phyloP scores from a whole-genome alignment of 2,329 filamentous ascomycete genomes.

The Phialemoniopsis sp. region DNA sequence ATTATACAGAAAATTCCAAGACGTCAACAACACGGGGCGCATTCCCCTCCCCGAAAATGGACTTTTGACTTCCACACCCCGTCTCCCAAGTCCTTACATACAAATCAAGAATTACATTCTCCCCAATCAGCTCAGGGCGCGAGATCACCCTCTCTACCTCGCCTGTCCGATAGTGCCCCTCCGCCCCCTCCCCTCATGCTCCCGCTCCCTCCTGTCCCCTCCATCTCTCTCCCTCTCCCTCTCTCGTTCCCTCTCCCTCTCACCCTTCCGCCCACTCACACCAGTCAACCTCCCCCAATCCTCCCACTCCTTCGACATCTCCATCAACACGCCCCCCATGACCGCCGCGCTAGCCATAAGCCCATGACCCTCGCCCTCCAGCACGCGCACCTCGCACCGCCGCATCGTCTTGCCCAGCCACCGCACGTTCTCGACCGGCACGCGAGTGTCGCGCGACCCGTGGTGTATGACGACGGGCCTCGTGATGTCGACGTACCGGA shows the following conservation, averaged over 20 bases:
- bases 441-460: conserved; percentile 82
- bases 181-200: conserved; percentile 16
- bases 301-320: conserved; percentile 92
- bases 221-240: neutral
- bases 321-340: conserved; percentile 91
- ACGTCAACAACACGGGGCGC: too few species aligned
- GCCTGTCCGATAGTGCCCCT: conserved; percentile 19
- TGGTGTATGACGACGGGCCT: conserved; percentile 91
- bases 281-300: conserved; percentile 69
- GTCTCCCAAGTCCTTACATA: too few species aligned
- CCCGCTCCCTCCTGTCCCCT: conserved; percentile 3
- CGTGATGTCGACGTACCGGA: conserved; percentile 94
- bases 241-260: neutral
- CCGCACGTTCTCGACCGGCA: conserved; percentile 90
- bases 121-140: too few species aligned
- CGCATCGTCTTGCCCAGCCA: conserved; percentile 96
- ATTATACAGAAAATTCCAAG: too few species aligned
- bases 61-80: too few species aligned
- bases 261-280: neutral
- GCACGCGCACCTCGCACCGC: conserved; percentile 82
- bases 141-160: conserved; percentile 10
- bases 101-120: too few species aligned
- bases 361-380: conserved; percentile 90
- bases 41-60: too few species aligned
- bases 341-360: conserved; percentile 92